Evolutionary conservation across 1,139 yeast species (phyloP).

Genomic region (Hyphopichia fennica): DNA sequence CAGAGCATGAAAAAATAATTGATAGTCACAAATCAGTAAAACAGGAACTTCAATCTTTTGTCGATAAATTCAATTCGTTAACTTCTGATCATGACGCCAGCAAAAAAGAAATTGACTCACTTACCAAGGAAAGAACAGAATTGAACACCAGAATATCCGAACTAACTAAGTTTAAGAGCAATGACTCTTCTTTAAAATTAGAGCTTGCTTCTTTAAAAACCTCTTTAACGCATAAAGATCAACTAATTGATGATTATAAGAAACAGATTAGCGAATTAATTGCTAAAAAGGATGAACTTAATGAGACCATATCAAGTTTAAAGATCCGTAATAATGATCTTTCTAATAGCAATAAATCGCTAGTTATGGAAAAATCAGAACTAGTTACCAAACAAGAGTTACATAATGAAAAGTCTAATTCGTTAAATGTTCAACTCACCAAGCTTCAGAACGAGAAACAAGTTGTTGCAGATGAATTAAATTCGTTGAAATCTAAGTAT

Average conservation of each 20-base stretch:
- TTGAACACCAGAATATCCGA: constrained; percentile 30
- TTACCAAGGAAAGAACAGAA: constrained; percentile 26
- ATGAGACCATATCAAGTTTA: constrained; percentile 41
- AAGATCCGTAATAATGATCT: constrained; percentile 45
- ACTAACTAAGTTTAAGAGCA: constrained; percentile 31
- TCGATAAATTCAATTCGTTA: constrained; percentile 8
- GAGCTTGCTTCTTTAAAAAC: constrained; percentile 42
- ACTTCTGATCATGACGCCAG: constrained; percentile 9
- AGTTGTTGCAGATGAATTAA: constrained; percentile 47
- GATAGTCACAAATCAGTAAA: constrained; percentile 2
- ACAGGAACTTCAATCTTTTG: constrained; percentile 10
- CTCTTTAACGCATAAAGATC: constrained; percentile 48
- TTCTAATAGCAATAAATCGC: constrained; percentile 32
- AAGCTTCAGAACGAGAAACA: constrained; percentile 55
- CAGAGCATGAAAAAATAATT: constrained; percentile 6
- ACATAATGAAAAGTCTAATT: constrained; percentile 33
- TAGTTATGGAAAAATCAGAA: constrained; percentile 38
- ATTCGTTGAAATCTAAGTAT: constrained; percentile 51
- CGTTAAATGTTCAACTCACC: constrained; percentile 30
- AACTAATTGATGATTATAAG: constrained; percentile 46
- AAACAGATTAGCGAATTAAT: constrained; percentile 36
- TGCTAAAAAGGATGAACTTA: constrained; percentile 35
- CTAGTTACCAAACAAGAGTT: constrained; percentile 42
- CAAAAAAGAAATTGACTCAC: constrained; percentile 21
- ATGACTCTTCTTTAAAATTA: constrained; percentile 42